A percentile compares a stretch with the other conserved stretches of the same genome.
Conservation (phyloP, 805 yeast genomes). For the Metschnikowia gelsemii region DNA sequence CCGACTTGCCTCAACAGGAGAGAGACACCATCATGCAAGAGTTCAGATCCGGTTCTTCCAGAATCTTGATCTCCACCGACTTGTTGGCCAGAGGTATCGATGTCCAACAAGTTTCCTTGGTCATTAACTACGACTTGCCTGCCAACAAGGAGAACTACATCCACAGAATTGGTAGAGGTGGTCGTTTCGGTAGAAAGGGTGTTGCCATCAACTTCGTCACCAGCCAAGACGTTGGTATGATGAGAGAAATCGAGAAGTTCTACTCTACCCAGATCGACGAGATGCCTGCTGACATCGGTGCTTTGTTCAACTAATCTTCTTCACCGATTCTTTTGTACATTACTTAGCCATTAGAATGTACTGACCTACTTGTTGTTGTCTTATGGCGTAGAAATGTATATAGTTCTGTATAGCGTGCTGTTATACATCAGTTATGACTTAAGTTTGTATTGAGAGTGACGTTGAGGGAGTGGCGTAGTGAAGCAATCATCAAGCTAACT, state of each 20-base stretch:
- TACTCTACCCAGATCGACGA: constrained; percentile 88
- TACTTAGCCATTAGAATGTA: constrained; percentile 6
- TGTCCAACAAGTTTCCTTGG: constrained; percentile 95
- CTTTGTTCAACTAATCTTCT: constrained; percentile 41
- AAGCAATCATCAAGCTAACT: no score
- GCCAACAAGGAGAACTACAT: constrained; percentile 88
- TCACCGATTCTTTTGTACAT: constrained; percentile 3
- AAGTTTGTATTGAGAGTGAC: no score
- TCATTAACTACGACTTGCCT: constrained; percentile 92
- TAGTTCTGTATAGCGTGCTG: no score
- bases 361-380: constrained; percentile 4
- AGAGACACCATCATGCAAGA: constrained; percentile 95
- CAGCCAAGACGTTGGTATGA: constrained; percentile 64
- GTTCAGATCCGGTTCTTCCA: constrained; percentile 89
- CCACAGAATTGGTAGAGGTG: constrained; percentile 98
- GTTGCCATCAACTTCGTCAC: constrained; percentile 95
- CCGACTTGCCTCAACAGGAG: constrained; percentile 91
- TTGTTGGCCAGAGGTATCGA: constrained; percentile 76
- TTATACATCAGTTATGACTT: no score
- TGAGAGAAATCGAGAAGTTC: constrained; percentile 85
- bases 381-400: neutral
- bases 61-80: constrained; percentile 91
- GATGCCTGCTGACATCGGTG: constrained; percentile 77
- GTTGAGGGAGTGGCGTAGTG: no score
- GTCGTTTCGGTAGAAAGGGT: constrained; percentile 98